Percentiles rank a stretch among this genome's conserved stretches.
Conservation (phyloP, 2,329 filamentous ascomycete species). For the Diaporthe citrichinensis region DNA sequence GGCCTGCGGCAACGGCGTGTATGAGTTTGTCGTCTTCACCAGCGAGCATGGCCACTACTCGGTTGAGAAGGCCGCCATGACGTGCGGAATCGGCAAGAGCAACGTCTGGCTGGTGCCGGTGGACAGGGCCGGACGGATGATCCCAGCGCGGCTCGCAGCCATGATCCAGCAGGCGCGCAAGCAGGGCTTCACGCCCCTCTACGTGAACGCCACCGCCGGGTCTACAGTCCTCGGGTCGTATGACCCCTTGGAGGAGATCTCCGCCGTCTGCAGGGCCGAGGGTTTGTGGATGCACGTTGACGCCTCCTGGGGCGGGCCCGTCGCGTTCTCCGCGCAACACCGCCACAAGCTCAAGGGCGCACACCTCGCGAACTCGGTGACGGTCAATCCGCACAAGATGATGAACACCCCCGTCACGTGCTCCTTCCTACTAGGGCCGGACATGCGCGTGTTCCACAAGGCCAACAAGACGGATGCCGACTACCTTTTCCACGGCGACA, state of each 20-base stretch:
- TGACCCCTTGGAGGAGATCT: slow-evolving; percentile 82
- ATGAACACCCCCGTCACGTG: slow-evolving; percentile 91
- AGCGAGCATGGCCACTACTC: slow-evolving; percentile 93
- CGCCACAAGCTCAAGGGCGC: slow-evolving; percentile 72
- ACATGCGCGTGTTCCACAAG: slow-evolving; percentile 81
- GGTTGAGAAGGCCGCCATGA: slow-evolving; percentile 93
- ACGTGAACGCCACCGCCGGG: slow-evolving; percentile 95
- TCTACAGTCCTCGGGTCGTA: slow-evolving; percentile 94
- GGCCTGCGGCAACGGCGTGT: slow-evolving; percentile 73
- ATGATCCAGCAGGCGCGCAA: slow-evolving; percentile 73
- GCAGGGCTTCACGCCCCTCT: slow-evolving; percentile 86
- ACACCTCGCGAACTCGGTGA: slow-evolving; percentile 83
- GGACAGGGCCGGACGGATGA: slow-evolving; percentile 80
- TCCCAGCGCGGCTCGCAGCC: slow-evolving; percentile 73
- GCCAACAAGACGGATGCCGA: slow-evolving; percentile 91
- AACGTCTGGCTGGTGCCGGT: slow-evolving; percentile 83
- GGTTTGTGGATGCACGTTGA: slow-evolving; percentile 95
- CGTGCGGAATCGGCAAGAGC: slow-evolving; percentile 84
- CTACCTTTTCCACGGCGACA: slow-evolving; percentile 82
- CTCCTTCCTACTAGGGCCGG: slow-evolving; percentile 85
- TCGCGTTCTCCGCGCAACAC: slow-evolving; percentile 80
- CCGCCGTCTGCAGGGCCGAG: slow-evolving; percentile 77
- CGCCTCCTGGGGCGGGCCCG: slow-evolving; percentile 89
- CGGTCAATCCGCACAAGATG: slow-evolving; percentile 98
- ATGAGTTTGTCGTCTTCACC: slow-evolving; percentile 87